Conservation (phyloP, 2,329 filamentous ascomycete genomes). For the Fusarium continuum region DNA sequence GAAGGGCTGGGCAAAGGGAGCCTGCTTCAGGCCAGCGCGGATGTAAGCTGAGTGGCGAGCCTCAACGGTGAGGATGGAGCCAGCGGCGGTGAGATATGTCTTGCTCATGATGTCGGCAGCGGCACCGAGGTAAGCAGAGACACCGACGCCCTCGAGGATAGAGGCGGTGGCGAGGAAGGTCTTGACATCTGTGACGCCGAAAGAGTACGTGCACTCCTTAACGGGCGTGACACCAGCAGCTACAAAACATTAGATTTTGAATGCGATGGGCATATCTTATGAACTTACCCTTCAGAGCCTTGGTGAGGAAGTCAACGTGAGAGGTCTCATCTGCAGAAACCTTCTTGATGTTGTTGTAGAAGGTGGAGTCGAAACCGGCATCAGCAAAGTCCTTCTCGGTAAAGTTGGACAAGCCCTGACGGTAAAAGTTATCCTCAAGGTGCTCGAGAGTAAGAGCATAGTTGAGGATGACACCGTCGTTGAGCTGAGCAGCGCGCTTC, state of each 20-base stretch:
- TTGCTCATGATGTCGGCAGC: slow-evolving; percentile 67
- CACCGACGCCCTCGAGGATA: slow-evolving; percentile 72
- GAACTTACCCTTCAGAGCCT: slow-evolving; percentile 27
- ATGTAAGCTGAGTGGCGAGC: slow-evolving; percentile 70
- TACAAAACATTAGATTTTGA: neutral
- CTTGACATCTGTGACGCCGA: slow-evolving; percentile 66
- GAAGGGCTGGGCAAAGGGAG: slow-evolving; percentile 67
- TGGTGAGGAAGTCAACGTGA: slow-evolving; percentile 35
- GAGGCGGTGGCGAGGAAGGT: slow-evolving; percentile 68
- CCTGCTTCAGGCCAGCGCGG: slow-evolving; percentile 57
- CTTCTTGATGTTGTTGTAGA: slow-evolving; percentile 66
- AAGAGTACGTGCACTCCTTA: slow-evolving; percentile 64
- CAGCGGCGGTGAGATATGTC: slow-evolving; percentile 67
- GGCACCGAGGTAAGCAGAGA: slow-evolving; percentile 71
- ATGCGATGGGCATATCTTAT: accelerated
- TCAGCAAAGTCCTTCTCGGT: slow-evolving; percentile 59
- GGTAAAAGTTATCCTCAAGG: slow-evolving; percentile 71
- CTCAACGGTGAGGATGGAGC: slow-evolving; percentile 70
- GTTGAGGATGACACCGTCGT: slow-evolving; percentile 52
- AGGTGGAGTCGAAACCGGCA: slow-evolving; percentile 59
- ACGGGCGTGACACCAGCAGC: slow-evolving; percentile 61
- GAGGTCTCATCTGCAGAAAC: slow-evolving; percentile 62
- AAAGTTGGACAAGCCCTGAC: slow-evolving; percentile 66
- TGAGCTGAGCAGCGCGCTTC: slow-evolving; percentile 27
- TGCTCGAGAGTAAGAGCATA: slow-evolving; percentile 63